Base-by-base conservation (phyloP, 2,329 filamentous ascomycete genomes). In the Lizonia empirigonia region DNA sequence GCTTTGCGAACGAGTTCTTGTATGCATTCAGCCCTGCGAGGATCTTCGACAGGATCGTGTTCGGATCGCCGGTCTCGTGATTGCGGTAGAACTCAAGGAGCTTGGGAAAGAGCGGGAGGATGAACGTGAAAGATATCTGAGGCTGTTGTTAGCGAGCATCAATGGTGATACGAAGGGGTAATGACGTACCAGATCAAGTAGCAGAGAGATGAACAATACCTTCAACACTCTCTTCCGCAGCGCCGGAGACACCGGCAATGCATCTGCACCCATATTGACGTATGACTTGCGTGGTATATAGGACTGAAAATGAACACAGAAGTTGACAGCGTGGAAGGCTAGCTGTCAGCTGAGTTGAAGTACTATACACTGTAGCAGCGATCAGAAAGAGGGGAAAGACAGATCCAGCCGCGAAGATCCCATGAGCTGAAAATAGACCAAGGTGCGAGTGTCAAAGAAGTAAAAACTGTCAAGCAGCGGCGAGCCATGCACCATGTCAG, bases 81-180 rank as follows among this genome's bases (percentile, higher is more conserved):
- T 90, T 87, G 76, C 91, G 90, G 78, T 97, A 99, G 82, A 97
- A 97, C 66, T 95, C 89, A 74, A 97, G 88, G 35, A 99, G 87
- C 51, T 91, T 92, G 7, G 94, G 94, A 72, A 97, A 99, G 27
- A 99, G 85, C 0, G 94, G 94, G 7, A 99, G 87, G 70, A 97
- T 97, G 72, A 99, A 97, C 23, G 94, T 99, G 74, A 99, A 99
- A 48, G 93, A 97, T 67, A 97, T 90, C 93, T 97, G 58, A n/a
- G 29, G 33, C 23, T 4, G 5, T 10, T 38, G 50, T 62, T 37
- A 60, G 55, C 49, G 27, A 38, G 49, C 27, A 24, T 10, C 34
- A 26, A 44, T 40, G 51, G 40, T 56, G 13, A 35, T 23, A 72
- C 34, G 19, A 40, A 39, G 24, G 42, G 20, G n/a, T 12, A 38